Base-by-base conservation (phyloP, 176 grass and related monocot species). In the Carex cristatella region DNA sequence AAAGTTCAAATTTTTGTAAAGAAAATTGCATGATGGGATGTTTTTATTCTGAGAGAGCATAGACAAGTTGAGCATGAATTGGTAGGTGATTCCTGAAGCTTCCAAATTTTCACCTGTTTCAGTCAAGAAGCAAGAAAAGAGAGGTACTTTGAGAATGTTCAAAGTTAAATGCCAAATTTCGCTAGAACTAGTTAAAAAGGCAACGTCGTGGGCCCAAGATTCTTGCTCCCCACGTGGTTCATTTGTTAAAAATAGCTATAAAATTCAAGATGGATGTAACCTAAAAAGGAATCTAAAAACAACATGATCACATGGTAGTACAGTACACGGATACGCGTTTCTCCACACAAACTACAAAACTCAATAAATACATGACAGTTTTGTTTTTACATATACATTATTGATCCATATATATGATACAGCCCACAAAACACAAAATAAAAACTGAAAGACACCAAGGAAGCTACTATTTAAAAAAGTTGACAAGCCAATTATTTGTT, bases 1-100 rank as follows among this genome's bases (percentile, higher is more conserved):
- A 67, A 83, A 53, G 38, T 68, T 83, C 30, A 81, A 79, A 72
- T 72, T 42, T 77, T 79, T 79, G 74, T 79, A 79, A 58, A 58
- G 23, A 78, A 30, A 13, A 58, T 57, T 56, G 37, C 72, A 28
- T 32, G 14, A 18, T 58, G 10, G 35, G 10, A 33, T 58, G 14
- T 8, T 58, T 5, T 32, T 0, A 2, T 57, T 70, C 58, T 55
- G 49, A 55, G 49, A 55, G 27, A 56, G n/a, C 11, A 56, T 32
- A 51, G 12, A 77, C 15, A 32, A 30, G 0, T 55, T 15, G 58
- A 61, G 46, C 4, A 76, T 53, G 9, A 30, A 28, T n/a, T 32
- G 9, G 12, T 5, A 38, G 46, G 46, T 30, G 37, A 16, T 75
- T 18, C 51, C 53, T 16, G 74, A 79, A 37, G 14, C 74, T 58